Base-by-base conservation (phyloP, 2,329 filamentous ascomycete species). In the Diaporthe vaccinii region DNA sequence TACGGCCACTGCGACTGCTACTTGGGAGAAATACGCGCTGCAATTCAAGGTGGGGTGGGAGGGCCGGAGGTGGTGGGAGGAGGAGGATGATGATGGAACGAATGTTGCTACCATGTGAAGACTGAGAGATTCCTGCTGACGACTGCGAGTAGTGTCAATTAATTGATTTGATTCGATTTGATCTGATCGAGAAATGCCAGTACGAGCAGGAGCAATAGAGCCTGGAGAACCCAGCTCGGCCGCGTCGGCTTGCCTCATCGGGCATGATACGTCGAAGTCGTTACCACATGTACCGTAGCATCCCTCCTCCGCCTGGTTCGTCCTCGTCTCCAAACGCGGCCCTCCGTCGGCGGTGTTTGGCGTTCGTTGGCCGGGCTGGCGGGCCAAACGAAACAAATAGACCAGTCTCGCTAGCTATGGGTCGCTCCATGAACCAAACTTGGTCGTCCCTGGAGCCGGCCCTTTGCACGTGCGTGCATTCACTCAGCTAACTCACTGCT, bases 341-440 rank as follows among this genome's bases (percentile, higher is more conserved):
- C 22, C 46, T 39, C 46, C 62, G 39, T 68, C 31, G 46, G 46
- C 31, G 46, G 31, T 68, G 62, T 68, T 53, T 68, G 62, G 53
- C 39, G 31, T 68, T 68, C 62, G 62, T n/a, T 15, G 44, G 62
- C 28, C 28, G 22, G 41, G 44, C 44, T 36, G 62, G 44, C 44
- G 20, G 44, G 44, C 20, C 20, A 68, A 68, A 68, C 62, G 46
- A 68, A 53, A 65, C 59, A 46, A 65, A 68, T 25, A 28, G 46
- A 68, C 62, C 46, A 68, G 62, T 68, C 62, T 68, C 62, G 62
- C 31, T 28, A 36, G 46, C 46, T 53, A 51, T 68, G 62, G 46
- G 44, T 25, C 36, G 15, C 36, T 61, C n/a, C 17, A 15, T 20
- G 59, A 31, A 65, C 59, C 59, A 65, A 46, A 46, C 1, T 65